Percentiles rank a stretch among this genome's conserved stretches.
phyloP scores from a whole-genome alignment of 2,329 filamentous ascomycete species.

The Zasmidium citrigriseum region DNA sequence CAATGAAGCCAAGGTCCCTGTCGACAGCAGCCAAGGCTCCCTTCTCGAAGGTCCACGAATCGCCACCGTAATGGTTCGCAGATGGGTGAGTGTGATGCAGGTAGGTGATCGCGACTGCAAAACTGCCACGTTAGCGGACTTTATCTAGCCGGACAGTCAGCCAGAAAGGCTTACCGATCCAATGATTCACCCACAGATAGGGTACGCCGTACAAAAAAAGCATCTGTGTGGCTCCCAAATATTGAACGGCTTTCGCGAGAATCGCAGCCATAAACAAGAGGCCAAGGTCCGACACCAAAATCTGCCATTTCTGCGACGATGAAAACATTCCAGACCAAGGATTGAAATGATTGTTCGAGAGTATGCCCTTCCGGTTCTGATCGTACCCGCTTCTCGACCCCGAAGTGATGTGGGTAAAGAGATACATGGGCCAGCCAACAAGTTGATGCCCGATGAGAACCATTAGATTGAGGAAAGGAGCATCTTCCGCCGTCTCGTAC shows the following conservation, averaged over 20 bases:
- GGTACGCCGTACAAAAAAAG: constrained; percentile 50
- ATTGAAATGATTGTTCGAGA: constrained; percentile 61
- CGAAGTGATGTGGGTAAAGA: constrained; percentile 27
- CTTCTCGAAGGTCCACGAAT: constrained; percentile 63
- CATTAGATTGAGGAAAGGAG: constrained; percentile 25
- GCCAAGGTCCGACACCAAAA: constrained; percentile 63
- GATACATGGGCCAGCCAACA: constrained; percentile 32
- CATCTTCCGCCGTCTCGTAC: constrained; percentile 29
- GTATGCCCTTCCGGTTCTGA: too few relatives aligned
- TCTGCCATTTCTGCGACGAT: constrained; percentile 45
- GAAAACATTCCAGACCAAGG: constrained; percentile 60
- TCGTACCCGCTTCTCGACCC: constrained; percentile 1
- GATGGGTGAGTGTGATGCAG: constrained; percentile 68
- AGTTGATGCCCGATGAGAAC: constrained; percentile 28
- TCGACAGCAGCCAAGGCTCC: constrained; percentile 65
- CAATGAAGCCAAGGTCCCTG: constrained; percentile 65
- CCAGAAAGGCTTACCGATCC: constrained; percentile 50
- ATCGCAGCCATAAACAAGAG: too few relatives aligned
- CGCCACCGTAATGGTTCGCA: constrained; percentile 60
- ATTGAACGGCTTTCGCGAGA: too few relatives aligned
- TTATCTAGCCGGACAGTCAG: too few relatives aligned
- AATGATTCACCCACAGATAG: constrained; percentile 71
- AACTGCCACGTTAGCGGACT: too few relatives aligned
- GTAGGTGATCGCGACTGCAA: constrained; percentile 67
- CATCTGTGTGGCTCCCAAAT: too few relatives aligned